A percentile compares a stretch with the other conserved stretches of the same genome.
These are phyloP conservation scores for Rhododendron molle DNA, from an alignment of 148 eudicot species.

Conservation along the genomic window DNA sequence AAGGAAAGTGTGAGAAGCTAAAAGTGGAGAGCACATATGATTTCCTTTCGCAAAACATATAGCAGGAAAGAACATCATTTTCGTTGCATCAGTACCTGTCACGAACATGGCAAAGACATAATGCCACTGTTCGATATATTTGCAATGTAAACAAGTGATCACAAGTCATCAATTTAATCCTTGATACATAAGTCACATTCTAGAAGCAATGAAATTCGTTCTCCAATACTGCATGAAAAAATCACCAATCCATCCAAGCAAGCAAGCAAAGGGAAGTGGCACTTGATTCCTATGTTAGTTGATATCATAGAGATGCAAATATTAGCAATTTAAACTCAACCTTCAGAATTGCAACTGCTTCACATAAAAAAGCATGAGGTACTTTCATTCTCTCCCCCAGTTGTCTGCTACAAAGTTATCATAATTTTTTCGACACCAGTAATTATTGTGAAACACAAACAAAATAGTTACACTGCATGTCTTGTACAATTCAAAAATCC, in stretches of 20 bases:
- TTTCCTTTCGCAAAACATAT: background rate
- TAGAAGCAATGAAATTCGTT: background rate
- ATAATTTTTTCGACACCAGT: background rate
- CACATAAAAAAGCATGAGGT: background rate
- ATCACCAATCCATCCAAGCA: background rate
- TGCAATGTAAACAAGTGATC: background rate
- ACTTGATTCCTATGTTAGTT: background rate
- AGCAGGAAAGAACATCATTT: background rate
- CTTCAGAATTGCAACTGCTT: background rate
- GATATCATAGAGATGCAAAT: background rate
- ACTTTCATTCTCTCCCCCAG: background rate
- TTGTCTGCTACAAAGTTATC: background rate
- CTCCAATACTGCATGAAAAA: background rate
- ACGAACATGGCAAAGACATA: background rate
- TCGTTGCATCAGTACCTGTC: background rate
- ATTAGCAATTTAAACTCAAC: background rate
- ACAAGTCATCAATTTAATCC: background rate
- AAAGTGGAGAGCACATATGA: background rate
- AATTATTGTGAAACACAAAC: no score
- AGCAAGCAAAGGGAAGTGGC: background rate
- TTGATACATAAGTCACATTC: background rate
- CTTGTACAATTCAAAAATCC: background rate
- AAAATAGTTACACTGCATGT: background rate
- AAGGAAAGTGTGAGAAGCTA: background rate
- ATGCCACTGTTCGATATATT: background rate